Base-by-base conservation (phyloP, 2,329 filamentous ascomycete species). In the Pseudomassariella vexata region DNA sequence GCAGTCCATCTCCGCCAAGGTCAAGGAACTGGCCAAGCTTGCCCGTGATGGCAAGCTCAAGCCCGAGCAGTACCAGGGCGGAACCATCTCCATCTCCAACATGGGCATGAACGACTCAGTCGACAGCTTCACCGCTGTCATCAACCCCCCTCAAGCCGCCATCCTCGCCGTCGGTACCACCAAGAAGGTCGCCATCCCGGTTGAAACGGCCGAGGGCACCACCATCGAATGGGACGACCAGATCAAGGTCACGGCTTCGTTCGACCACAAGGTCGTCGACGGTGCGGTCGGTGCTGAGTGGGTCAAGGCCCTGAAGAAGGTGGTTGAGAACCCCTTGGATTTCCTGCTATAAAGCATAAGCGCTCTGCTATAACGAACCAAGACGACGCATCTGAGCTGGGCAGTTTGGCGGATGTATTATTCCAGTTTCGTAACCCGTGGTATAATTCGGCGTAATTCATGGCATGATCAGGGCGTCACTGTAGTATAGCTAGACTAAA, bases 91-190 rank as follows among this genome's bases (percentile, higher is more conserved):
- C 63, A 96, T 98, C 67, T 94, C 86, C 69, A 98, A 98, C 79
- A 94, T 98, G 92, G 92, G 92, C 65, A 98, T 98, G 92, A 98
- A 98, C 77, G 57, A 81, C 28, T 90, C 92, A 30, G 82, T 98
- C 42, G 89, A 96, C 67, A 79, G 89, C 60, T 98, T 98, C 70
- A 96, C 92, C 32, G 92, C 92, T 48, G 85, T 98, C 56, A 95
- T 98, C 76, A 98, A 98, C 79, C 92, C 94, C 46, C 92, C 92
- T 33, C 94, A 98, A 71, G 85, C 92, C 34, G 84, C 80, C 56
- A 98, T 98, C 60, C 75, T 98, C 43, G 90, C 92, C 34, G 85
- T 98, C 38, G 92, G 94, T 53, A 94, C 88, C 46, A 88, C 86
- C 50, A 85, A 85, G 68, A 96, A 96, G 82, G 90, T 96, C 34